Base-by-base conservation (phyloP, 139 green algal genomes). In the Micractinium sp. region DNA sequence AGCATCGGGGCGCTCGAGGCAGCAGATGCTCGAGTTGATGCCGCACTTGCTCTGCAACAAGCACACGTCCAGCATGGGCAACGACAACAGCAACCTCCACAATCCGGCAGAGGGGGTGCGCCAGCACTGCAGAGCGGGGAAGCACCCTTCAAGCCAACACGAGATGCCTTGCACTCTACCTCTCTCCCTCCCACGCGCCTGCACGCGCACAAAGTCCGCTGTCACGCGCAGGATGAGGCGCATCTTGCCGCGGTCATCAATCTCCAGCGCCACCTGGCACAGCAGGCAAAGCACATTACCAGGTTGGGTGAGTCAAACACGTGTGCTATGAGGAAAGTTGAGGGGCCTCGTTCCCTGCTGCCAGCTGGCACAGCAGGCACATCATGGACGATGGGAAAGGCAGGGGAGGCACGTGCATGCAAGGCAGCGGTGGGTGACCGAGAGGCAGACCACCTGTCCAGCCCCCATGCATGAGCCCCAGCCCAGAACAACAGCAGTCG, bases 141-240 rank as follows among this genome's bases (percentile, higher is more conserved):
- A 36, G n/a, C 25, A 79, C n/a, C 25, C 15, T 79, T 3, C 73
- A 35, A 14, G 73, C 19, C 25, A 41, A 53, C 75, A 60, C 35
- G 3, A 15, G 27, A 66, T 38, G 29, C 41, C 20, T 25, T 25
- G 23, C 16, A 23, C 41, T 13, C 27, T n/a, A n/a, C n/a, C 53
- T 2, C 16, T 31, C 16, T 29, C 19, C 5, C 38, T 18, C 15
- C 63, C 25, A 4, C 90, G 92, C 83, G 97, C 93, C 86, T 96
- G 92, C 31, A 98, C 90, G 18, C 93, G 90, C 85, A 98, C 95
- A 36, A 87, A 88, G 87, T 98, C 95, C 7, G 96, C 95, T 9
- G 89, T 94, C 39, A 98, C 94, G 61, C 95, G 95, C 20, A 87
- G 79, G 75, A 91, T 85, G 15, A 84, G 33, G 19, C 53, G 38